These are phyloP conservation scores for Canavalia gladiata DNA, from an alignment of 306 rosid genomes.

Conservation along the genomic window DNA sequence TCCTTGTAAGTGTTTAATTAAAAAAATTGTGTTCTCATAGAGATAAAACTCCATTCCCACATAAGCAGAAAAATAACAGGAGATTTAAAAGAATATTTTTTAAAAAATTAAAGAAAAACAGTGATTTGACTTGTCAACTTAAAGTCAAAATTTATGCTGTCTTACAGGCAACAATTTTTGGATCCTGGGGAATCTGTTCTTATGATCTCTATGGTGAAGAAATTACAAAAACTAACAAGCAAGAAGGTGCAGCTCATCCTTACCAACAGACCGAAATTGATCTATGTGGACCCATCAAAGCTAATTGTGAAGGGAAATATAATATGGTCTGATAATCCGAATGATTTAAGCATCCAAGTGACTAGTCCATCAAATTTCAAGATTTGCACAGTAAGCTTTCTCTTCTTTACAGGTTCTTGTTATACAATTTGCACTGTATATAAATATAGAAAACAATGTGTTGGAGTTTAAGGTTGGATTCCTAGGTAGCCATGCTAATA, in stretches of 20 bases:
- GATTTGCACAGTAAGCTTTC: slow-evolving; percentile 82
- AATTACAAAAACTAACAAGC: slow-evolving; percentile 86
- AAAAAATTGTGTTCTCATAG: background rate
- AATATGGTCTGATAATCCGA: slow-evolving; percentile 94
- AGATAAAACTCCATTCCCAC: background rate
- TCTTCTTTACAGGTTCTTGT: slow-evolving; percentile 24
- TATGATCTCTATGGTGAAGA: slow-evolving; percentile 98
- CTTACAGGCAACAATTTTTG: slow-evolving; percentile 89
- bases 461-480: slow-evolving; percentile 5
- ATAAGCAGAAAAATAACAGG: background rate
- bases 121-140: slow-evolving; percentile 32
- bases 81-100: background rate
- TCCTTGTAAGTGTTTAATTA: background rate
- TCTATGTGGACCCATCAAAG: slow-evolving; percentile 95
- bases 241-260: slow-evolving; percentile 99
- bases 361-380: slow-evolving; percentile 84
- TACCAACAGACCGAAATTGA: slow-evolving; percentile 95
- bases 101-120: background rate
- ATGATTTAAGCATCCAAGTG: slow-evolving; percentile 92
- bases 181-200: slow-evolving; percentile 97
- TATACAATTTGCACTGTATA: slow-evolving; percentile 4
- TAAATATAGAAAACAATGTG: slow-evolving; percentile 13
- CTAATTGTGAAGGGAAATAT: slow-evolving; percentile 88
- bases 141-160: slow-evolving; percentile 19
- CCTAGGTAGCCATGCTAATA: background rate